Percentiles rank a stretch among this genome's conserved stretches.
These are phyloP conservation scores for Handroanthus guayacan DNA, from an alignment of 257 asterid species.

Conservation along the genomic window DNA sequence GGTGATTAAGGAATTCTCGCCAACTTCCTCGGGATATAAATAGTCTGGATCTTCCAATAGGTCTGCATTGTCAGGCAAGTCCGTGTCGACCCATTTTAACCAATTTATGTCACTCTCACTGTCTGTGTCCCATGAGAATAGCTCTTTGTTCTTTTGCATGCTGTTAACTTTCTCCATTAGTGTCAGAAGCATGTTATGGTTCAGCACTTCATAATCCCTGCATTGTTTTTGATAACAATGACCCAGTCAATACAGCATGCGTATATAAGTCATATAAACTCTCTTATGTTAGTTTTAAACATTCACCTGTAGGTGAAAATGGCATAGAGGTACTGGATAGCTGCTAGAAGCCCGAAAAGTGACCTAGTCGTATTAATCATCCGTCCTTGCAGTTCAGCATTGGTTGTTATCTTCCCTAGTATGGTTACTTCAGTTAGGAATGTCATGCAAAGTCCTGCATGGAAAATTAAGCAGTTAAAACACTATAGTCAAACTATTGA, in stretches of 20 bases:
- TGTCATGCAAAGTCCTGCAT: constrained; percentile 66
- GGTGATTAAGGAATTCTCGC: constrained; percentile 48
- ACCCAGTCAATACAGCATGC: constrained; percentile 6
- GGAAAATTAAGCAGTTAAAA: neutral
- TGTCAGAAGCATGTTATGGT: constrained; percentile 62
- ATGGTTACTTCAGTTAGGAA: constrained; percentile 55
- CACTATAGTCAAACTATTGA: neutral
- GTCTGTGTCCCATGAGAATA: constrained; percentile 47
- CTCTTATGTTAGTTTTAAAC: neutral
- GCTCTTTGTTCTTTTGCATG: constrained; percentile 53
- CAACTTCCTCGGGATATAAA: constrained; percentile 50
- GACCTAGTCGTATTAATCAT: constrained; percentile 51
- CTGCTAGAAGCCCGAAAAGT: constrained; percentile 47
- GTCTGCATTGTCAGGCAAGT: constrained; percentile 66
- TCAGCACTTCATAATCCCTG: constrained; percentile 81
- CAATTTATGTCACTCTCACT: constrained; percentile 69
- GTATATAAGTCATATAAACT: neutral
- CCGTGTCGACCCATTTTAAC: constrained; percentile 69
- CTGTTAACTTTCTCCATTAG: constrained; percentile 66
- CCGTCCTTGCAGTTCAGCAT: constrained; percentile 58
- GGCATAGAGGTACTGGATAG: constrained; percentile 70
- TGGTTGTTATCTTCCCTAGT: constrained; percentile 49
- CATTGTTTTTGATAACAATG: constrained; percentile 23
- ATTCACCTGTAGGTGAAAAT: constrained; percentile 69
- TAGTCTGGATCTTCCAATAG: constrained; percentile 68